Evolutionary conservation across 495 filamentous ascomycete species (phyloP), one percentile per base, ranked within the genome.

Genomic region (Xylaria curta): DNA sequence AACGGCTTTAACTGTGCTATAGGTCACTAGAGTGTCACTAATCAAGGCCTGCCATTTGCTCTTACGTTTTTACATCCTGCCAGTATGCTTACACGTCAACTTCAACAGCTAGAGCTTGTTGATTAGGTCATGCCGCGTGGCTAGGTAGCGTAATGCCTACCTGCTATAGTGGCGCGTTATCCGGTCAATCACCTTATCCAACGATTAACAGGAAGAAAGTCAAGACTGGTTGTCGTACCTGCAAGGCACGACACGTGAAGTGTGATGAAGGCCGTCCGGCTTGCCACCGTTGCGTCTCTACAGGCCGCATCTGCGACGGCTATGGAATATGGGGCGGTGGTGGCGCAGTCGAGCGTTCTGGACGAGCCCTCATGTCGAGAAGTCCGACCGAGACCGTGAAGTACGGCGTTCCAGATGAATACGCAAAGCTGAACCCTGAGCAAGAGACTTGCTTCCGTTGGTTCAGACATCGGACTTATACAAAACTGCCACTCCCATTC

Each of bases 231-330:
- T 89, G 87, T 69, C 80, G 80, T 24, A 89, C 86, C 9, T 89
- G 87, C 83, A 87, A 76, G 82, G 78, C 31, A 24, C 58, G 88
- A 33, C 80, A 80, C 59, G 83, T 91, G 56, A 90, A 89, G 75
- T 91, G 89, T 53, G 88, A 89, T 64, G 89, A 91, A 76, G 77
- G 75, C 17, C 79, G 82, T 38, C 89, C 88, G 19, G 80, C 81
- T 21, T 91, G 89, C 73, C 78, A 73, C 10, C 81, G 84, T 53
- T 91, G 89, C 72, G 64, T 85, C 62, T 86, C 83, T 8, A 87
- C 87, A 15, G 86, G 88, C 51, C 85, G 88, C 19, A 76, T 81
- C 28, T 91, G 89, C 76, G 88, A 89, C 69, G 88, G 87, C 44
- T 89, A 89, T 72, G 86, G 81, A 31, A 80, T 87, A 70, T 87